These are phyloP conservation scores for Benincasa hispida DNA, from an alignment of 306 rosid species.

Conservation along the genomic window DNA sequence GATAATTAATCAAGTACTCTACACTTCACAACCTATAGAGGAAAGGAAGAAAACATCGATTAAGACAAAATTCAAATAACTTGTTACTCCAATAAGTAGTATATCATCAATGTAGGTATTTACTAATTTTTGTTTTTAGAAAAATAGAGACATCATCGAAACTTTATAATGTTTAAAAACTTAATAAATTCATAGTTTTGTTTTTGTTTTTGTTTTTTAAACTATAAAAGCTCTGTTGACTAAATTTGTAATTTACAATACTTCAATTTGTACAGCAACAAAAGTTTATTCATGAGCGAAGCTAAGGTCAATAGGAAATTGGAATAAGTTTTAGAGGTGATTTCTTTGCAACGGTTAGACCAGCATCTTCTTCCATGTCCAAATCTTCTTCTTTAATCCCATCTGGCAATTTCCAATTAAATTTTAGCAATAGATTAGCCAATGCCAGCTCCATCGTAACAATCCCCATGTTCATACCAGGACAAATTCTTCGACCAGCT, in stretches of 20 bases:
- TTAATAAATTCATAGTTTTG: neutral
- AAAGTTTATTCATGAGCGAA: neutral
- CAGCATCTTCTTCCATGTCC: neutral
- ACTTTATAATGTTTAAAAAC: neutral
- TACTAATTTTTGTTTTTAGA: too few species aligned
- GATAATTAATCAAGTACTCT: neutral
- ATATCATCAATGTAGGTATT: too few species aligned
- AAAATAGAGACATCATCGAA: neutral
- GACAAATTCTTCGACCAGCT: slow-evolving; percentile 23
- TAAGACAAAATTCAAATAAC: too few species aligned
- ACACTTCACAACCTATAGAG: neutral
- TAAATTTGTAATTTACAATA: neutral
- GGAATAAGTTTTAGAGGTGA: neutral
- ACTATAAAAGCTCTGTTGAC: too few species aligned
- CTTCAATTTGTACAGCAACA: neutral
- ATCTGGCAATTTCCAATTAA: neutral
- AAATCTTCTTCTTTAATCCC: neutral
- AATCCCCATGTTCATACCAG: slow-evolving; percentile 10
- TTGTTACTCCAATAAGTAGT: too few species aligned
- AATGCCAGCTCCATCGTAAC: neutral
- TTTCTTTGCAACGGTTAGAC: neutral
- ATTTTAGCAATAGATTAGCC: neutral
- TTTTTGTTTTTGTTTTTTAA: too few species aligned
- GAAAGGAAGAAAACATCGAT: neutral
- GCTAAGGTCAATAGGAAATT: neutral